Evolutionary conservation across 2,329 filamentous ascomycete species (phyloP).

Genomic region (Venturia nashicola): DNA sequence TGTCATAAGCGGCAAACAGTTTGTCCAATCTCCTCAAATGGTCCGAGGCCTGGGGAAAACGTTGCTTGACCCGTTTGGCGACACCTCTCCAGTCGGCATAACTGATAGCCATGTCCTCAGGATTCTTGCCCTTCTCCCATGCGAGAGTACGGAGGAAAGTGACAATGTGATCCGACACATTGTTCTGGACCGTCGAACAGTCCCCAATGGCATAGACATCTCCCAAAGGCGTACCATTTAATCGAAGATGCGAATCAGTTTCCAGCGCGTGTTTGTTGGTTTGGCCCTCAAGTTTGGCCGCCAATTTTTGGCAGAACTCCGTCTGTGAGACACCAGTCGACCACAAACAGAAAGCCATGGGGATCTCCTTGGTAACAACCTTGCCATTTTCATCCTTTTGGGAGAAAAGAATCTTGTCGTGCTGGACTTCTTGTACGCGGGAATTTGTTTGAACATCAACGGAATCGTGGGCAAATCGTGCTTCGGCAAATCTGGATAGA

Average conservation of each 20-base stretch:
- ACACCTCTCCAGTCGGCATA: slow-evolving; percentile 84
- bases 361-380: slow-evolving; percentile 77
- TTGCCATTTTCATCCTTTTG: slow-evolving; percentile 66
- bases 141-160: slow-evolving; percentile 80
- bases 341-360: slow-evolving; percentile 94
- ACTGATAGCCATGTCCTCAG: slow-evolving; percentile 72
- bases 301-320: slow-evolving; percentile 63
- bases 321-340: slow-evolving; percentile 88
- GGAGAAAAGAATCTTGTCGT: slow-evolving; percentile 78
- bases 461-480: slow-evolving; percentile 69
- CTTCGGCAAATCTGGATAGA: slow-evolving; percentile 80
- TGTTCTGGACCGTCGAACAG: slow-evolving; percentile 95
- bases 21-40: slow-evolving; percentile 84
- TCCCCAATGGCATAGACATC: slow-evolving; percentile 96
- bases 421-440: slow-evolving; percentile 75
- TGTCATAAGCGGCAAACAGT: slow-evolving; percentile 85
- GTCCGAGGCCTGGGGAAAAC: slow-evolving; percentile 80
- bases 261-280: slow-evolving; percentile 86
- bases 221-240: slow-evolving; percentile 78
- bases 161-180: slow-evolving; percentile 81
- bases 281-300: slow-evolving; percentile 65
- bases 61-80: slow-evolving; percentile 69
- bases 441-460: slow-evolving; percentile 89
- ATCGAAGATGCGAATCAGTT: slow-evolving; percentile 82
- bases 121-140: slow-evolving; percentile 84